Conservation (phyloP, 2,329 filamentous ascomycete species). For the Fusarium torreyae region DNA sequence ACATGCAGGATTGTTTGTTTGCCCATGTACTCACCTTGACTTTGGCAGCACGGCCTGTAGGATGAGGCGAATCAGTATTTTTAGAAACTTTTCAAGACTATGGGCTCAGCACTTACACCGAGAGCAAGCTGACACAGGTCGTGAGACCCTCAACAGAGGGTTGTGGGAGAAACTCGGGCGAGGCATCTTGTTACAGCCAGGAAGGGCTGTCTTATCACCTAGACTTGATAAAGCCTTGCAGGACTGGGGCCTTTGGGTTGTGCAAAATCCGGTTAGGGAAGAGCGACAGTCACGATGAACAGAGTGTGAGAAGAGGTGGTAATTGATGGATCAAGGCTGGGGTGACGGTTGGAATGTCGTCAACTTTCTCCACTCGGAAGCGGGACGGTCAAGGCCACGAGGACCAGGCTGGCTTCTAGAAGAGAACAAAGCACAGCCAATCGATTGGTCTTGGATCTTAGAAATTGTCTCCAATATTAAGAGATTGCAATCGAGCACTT, state of each 20-base stretch:
- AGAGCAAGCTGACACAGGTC: slow-evolving; percentile 85
- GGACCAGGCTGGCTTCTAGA: slow-evolving; percentile 35
- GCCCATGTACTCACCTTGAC: slow-evolving; percentile 77
- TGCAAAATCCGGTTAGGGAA: not conserved
- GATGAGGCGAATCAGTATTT: slow-evolving; percentile 10
- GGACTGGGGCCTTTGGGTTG: not conserved
- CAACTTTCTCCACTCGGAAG: slow-evolving; percentile 48
- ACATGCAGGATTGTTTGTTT: not conserved
- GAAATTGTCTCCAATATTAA: slow-evolving; percentile 15
- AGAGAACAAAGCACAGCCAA: slow-evolving; percentile 25
- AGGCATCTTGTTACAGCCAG: slow-evolving; percentile 55
- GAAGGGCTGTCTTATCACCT: slow-evolving; percentile 2
- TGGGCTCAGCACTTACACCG: slow-evolving; percentile 68
- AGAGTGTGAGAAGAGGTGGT: slow-evolving; percentile 26
- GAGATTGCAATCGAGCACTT: slow-evolving; percentile 12
- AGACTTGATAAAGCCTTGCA: not conserved
- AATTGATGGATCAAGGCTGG: slow-evolving; percentile 29
- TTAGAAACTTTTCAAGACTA: not conserved
- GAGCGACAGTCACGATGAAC: slow-evolving; percentile 6
- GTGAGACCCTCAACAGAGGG: slow-evolving; percentile 79
- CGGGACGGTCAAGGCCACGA: slow-evolving; percentile 41
- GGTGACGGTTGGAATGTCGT: slow-evolving; percentile 43
- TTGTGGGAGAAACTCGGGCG: slow-evolving; percentile 66
- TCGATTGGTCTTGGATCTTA: slow-evolving; percentile 15
- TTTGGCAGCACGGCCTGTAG: slow-evolving; percentile 82